Percentiles rank a stretch among this genome's conserved stretches.
phyloP scores from a whole-genome alignment of 345 rosid genomes.

The Brassica carinata region DNA sequence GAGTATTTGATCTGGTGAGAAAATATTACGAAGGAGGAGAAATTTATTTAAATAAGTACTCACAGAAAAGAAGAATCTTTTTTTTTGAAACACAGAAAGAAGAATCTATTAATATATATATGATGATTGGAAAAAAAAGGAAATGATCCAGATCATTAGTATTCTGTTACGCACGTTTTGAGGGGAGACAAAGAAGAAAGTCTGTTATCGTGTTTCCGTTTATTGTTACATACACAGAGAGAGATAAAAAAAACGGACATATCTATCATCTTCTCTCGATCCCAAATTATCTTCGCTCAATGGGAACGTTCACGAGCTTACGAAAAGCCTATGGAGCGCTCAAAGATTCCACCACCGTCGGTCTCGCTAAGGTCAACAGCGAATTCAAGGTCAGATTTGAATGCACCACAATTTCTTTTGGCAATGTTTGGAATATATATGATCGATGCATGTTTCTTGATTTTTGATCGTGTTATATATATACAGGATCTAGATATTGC shows the following conservation, averaged over 20 bases:
- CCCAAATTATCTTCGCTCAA: conserved; percentile 16
- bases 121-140: neutral
- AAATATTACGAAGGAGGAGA: neutral
- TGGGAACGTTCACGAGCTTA: conserved; percentile 83
- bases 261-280: conserved; percentile 1
- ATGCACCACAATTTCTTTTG: neutral
- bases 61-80: neutral
- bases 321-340: conserved; percentile 97
- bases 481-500: conserved; percentile 86
- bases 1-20: neutral
- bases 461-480: conserved; percentile 20
- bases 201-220: conserved; percentile 11
- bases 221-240: neutral
- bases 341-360: conserved; percentile 94
- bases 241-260: neutral
- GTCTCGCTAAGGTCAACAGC: conserved; percentile 98
- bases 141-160: conserved; percentile 20
- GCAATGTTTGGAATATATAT: neutral
- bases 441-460: neutral
- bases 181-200: conserved; percentile 27
- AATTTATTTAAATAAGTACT: neutral
- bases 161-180: conserved; percentile 47
- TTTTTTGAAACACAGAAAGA: neutral
- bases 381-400: conserved; percentile 74
- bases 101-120: neutral